phyloP scores from a whole-genome alignment of 2,329 filamentous ascomycete genomes.

The Septoria petroselini region DNA sequence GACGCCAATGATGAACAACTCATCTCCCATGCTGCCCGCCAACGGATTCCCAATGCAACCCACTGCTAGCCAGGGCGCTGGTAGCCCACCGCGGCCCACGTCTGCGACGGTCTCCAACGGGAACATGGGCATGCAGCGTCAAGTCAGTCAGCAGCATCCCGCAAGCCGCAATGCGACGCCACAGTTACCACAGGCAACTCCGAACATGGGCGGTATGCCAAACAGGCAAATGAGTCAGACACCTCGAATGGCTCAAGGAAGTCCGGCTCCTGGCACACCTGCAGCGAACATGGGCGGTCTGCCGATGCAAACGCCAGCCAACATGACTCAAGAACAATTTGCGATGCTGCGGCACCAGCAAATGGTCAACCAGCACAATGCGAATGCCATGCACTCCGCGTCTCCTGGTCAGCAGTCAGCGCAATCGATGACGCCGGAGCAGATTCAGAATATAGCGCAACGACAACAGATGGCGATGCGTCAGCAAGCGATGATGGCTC shows the following conservation, averaged over 20 bases:
- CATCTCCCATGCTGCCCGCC: slow-evolving; percentile 44
- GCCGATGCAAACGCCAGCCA: slow-evolving; percentile 33
- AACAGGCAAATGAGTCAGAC: slow-evolving; percentile 40
- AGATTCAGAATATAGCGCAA: slow-evolving; percentile 37
- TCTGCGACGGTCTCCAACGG: slow-evolving; percentile 56
- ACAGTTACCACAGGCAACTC: slow-evolving; percentile 41
- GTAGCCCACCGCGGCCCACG: slow-evolving; percentile 63
- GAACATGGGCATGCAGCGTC: slow-evolving; percentile 38
- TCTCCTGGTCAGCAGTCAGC: slow-evolving; percentile 19
- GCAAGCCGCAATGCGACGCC: slow-evolving; percentile 39
- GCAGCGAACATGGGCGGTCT: slow-evolving; percentile 28
- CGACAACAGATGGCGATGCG: slow-evolving; percentile 35
- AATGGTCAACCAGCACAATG: slow-evolving; percentile 31
- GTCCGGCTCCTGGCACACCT: slow-evolving; percentile 35
- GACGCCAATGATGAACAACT: slow-evolving; percentile 46
- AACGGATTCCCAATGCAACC: slow-evolving; percentile 53
- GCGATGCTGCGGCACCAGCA: slow-evolving; percentile 36
- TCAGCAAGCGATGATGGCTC: slow-evolving; percentile 30
- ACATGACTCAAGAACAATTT: slow-evolving; percentile 35
- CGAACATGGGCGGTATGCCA: slow-evolving; percentile 37
- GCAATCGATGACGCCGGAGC: slow-evolving; percentile 33
- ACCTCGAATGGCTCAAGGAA: slow-evolving; percentile 38
- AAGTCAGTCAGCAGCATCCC: slow-evolving; percentile 40
- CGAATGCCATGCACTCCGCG: slow-evolving; percentile 22
- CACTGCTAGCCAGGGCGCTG: slow-evolving; percentile 64